Conservation (phyloP, 2,329 filamentous ascomycete genomes). For the Apiospora arundinis region DNA sequence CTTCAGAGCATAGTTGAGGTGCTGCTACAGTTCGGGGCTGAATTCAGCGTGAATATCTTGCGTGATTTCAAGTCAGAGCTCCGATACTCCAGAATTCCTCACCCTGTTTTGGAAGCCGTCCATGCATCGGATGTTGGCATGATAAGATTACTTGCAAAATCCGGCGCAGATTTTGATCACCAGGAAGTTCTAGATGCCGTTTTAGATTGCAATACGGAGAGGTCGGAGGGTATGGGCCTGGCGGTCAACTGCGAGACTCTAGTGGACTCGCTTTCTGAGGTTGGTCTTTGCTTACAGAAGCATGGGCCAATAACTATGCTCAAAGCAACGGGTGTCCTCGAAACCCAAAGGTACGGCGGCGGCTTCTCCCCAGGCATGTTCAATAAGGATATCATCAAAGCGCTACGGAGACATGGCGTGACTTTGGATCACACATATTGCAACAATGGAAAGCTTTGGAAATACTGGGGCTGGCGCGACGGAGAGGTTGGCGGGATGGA, state of each 20-base stretch:
- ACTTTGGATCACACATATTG: background rate
- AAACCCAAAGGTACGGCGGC: too few species aligned
- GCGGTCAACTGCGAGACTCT: background rate
- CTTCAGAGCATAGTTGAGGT: background rate
- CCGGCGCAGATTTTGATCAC: background rate
- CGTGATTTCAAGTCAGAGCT: too few species aligned
- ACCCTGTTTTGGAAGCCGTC: too few species aligned
- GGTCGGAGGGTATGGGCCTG: background rate
- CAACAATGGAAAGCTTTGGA: background rate
- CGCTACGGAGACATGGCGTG: background rate
- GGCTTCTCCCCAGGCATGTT: too few species aligned
- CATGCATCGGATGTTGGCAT: background rate
- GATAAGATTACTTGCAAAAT: background rate
- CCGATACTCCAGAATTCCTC: too few species aligned
- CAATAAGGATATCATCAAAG: background rate
- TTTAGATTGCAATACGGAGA: background rate
- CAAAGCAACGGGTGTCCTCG: background rate
- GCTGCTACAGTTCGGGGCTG: background rate
- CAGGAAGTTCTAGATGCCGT: background rate
- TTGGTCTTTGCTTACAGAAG: background rate
- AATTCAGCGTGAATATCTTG: background rate
- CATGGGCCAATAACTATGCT: background rate
- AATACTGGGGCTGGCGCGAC: fast-evolving
- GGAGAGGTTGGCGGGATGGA: background rate
- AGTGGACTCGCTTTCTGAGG: background rate